Base-by-base conservation (phyloP, 164 flowering plant genomes). In the Magnolia changhungtana region DNA sequence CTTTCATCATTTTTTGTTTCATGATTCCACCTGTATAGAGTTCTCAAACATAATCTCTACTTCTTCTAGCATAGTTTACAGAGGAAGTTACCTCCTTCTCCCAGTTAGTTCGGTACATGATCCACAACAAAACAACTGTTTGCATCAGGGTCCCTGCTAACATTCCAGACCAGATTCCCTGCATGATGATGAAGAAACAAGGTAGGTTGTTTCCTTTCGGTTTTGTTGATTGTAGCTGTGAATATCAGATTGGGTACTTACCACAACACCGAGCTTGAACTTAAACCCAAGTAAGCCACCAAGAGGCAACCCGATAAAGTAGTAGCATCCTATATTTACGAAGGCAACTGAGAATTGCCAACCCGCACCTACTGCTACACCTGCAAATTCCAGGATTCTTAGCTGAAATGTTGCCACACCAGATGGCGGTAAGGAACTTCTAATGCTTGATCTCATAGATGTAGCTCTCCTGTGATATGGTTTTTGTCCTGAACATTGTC, bases 301-400 rank as follows among this genome's bases (percentile, higher is more conserved):
- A 8, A 81, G 8, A 8, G 92, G 92, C 55, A 88, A 79, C 8
- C 92, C 92, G 49, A 89, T 52, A 14, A 87, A 16, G 72, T 87
- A 89, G 81, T 88, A 89, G 85, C 88, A 86, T 0, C 70, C 88
- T 8, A 77, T 64, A 74, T 86, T 88, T 63, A 89, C 73, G 19
- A 75, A 50, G 21, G 90, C 92, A 61, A 89, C 88, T 16, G 74
- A 67, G 45, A 71, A 51, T 65, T 89, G 92, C 92, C 89, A 87
- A 1, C 90, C 92, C 67, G 92, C 92, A 69, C 92, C 92, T 29
- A 88, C 84, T 63, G 89, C 90, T 13, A 87, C 90, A 29, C 92
- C 92, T 88, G 85, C 77, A 78, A 27, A 11, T 50, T 31, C 72
- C 37, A 64, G 63, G 19, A 27, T 5, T 3, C n/a, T 13, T 59